Percentiles rank a stretch among this genome's conserved stretches.
Conservation (phyloP, 495 filamentous ascomycete species). For the Acidomyces sp. region DNA sequence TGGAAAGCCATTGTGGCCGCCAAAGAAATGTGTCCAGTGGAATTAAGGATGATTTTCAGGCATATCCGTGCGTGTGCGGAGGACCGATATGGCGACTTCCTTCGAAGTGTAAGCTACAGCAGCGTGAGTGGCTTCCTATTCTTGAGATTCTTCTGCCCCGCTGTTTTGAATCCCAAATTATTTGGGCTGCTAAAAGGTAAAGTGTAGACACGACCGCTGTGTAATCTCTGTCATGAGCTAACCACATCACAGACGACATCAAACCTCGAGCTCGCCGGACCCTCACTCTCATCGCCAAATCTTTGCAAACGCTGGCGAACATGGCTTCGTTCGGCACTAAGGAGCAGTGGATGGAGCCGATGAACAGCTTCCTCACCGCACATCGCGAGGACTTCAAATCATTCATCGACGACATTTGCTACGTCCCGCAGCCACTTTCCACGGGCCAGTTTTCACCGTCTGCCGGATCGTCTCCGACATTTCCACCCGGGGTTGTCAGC, state of each 20-base stretch:
- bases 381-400: constrained; percentile 64
- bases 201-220: constrained; percentile 2
- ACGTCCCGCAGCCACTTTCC: constrained; percentile 51
- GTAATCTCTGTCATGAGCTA: no score
- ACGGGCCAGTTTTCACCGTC: constrained; percentile 12
- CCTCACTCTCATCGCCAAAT: constrained; percentile 86
- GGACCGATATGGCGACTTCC: constrained; percentile 91
- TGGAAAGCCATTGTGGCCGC: constrained; percentile 74
- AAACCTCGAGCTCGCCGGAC: constrained; percentile 77
- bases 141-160: constrained; percentile 89
- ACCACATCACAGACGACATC: constrained; percentile 52
- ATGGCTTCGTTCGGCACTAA: constrained; percentile 88
- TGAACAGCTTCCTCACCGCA: constrained; percentile 66
- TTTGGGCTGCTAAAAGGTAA: constrained; percentile 80
- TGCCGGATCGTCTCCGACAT: constrained; percentile 39
- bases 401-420: constrained; percentile 77
- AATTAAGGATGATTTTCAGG: constrained; percentile 76
- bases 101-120: constrained; percentile 85
- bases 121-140: constrained; percentile 96
- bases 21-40: constrained; percentile 60
- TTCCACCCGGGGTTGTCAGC: constrained; percentile 42
- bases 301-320: constrained; percentile 88
- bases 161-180: constrained; percentile 89
- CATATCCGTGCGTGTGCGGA: constrained; percentile 90
- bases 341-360: constrained; percentile 97